These are phyloP conservation scores for Leishmania gerbilli DNA, from an alignment of 208 protist species.

Conservation along the genomic window DNA sequence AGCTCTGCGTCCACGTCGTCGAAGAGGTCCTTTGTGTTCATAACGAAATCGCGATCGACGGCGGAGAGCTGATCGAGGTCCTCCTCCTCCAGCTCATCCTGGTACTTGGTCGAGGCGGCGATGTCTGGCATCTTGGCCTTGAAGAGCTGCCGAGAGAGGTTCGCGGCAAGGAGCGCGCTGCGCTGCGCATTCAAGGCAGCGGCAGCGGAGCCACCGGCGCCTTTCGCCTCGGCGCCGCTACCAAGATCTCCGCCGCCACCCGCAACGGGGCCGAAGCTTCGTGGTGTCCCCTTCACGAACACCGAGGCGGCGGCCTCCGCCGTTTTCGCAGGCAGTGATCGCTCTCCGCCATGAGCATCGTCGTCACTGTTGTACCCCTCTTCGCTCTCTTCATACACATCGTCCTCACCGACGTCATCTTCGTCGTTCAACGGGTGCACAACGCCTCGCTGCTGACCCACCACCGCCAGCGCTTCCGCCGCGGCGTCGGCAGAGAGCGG, in stretches of 20 bases:
- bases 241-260: not conserved
- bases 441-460: conserved; percentile 13
- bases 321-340: not conserved
- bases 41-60: conserved; percentile 64
- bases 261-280: not conserved
- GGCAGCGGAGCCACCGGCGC: not conserved
- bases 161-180: conserved; percentile 20
- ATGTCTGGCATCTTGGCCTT: conserved; percentile 28
- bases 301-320: not conserved
- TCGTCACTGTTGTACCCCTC: conserved; percentile 18
- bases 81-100: conserved; percentile 52
- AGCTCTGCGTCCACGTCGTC: conserved; percentile 69
- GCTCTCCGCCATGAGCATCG: not conserved
- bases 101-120: conserved; percentile 1
- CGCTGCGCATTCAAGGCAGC: conserved; percentile 14
- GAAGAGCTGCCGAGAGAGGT: conserved; percentile 53
- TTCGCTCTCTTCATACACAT: conserved; percentile 32
- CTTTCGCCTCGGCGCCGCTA: not conserved
- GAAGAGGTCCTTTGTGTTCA: conserved; percentile 68
- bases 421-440: conserved; percentile 7
- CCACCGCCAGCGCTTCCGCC: conserved; percentile 13
- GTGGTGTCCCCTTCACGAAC: conserved; percentile 4
- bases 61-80: conserved; percentile 37
- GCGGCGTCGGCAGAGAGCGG: conserved; percentile 14
- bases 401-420: conserved; percentile 29